A percentile compares a stretch with the other conserved stretches of the same genome.
phyloP scores from a whole-genome alignment of 441 rosid genomes.

The Gossypium trilobum region DNA sequence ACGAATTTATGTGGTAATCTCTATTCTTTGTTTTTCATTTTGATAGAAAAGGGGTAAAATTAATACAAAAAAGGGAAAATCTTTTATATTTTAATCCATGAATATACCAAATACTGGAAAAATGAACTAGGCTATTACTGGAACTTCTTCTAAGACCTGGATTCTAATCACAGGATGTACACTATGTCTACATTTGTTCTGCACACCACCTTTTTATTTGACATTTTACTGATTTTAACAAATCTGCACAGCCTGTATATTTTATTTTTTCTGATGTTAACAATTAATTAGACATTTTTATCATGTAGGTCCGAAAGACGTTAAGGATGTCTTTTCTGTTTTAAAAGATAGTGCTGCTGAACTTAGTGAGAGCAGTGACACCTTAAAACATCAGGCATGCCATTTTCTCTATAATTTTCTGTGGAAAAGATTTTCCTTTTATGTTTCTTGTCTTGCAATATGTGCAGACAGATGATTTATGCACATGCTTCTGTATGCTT shows the following conservation, averaged over 20 bases:
- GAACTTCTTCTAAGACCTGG: neutral
- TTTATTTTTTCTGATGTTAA: neutral
- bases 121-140: neutral
- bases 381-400: conserved; percentile 67
- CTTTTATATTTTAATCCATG: neutral
- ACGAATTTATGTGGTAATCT: conserved; percentile 2
- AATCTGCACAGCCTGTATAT: neutral
- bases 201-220: neutral
- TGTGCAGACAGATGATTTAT: neutral
- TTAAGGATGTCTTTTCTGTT: conserved; percentile 55
- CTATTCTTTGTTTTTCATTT: neutral
- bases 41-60: neutral
- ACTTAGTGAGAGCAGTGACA: conserved; percentile 39
- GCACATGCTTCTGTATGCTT: neutral
- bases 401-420: conserved; percentile 9
- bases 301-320: conserved; percentile 69
- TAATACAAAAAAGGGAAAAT: neutral
- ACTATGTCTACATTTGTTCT: neutral
- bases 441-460: neutral
- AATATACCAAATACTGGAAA: neutral
- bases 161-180: neutral
- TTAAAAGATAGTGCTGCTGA: conserved; percentile 68
- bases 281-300: neutral
- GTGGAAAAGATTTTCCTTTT: neutral
- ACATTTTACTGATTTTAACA: neutral